Conservation (phyloP, 2,329 filamentous ascomycete genomes). For the Mollisia scopiformis region DNA sequence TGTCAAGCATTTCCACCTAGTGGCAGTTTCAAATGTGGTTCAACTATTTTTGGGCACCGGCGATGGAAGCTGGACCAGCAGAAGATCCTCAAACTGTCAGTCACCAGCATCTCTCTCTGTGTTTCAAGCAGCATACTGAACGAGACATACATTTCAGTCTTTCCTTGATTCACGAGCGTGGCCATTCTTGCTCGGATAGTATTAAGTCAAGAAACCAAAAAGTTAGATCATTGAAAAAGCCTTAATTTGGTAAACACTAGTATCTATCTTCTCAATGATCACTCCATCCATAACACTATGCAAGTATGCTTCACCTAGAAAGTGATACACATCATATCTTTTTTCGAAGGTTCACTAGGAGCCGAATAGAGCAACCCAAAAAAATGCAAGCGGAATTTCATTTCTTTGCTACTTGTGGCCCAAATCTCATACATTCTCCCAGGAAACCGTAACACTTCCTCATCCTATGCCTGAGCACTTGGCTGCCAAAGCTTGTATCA, state of each 20-base stretch:
- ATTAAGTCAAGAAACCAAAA: neutral
- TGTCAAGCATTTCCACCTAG: too few species aligned
- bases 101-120: too few species aligned
- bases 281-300: constrained; percentile 17
- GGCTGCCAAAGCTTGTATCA: neutral
- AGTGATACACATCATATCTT: neutral
- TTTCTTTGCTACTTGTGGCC: neutral
- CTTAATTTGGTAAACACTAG: neutral
- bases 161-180: too few species aligned
- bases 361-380: constrained; percentile 7
- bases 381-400: constrained; percentile 10
- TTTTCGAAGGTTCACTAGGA: constrained; percentile 1
- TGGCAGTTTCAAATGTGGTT: too few species aligned
- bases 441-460: neutral
- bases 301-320: constrained; percentile 15
- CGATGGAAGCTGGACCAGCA: too few species aligned
- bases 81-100: too few species aligned
- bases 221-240: neutral
- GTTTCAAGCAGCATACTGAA: too few species aligned
- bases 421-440: neutral
- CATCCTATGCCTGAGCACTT: neutral
- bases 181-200: neutral
- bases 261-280: neutral
- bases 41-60: too few species aligned
- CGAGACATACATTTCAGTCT: too few species aligned